A percentile compares a stretch with the other conserved stretches of the same genome.
Evolutionary conservation across 2,329 filamentous ascomycete genomes (phyloP).

Genomic region (Neofusicoccum laricinum): DNA sequence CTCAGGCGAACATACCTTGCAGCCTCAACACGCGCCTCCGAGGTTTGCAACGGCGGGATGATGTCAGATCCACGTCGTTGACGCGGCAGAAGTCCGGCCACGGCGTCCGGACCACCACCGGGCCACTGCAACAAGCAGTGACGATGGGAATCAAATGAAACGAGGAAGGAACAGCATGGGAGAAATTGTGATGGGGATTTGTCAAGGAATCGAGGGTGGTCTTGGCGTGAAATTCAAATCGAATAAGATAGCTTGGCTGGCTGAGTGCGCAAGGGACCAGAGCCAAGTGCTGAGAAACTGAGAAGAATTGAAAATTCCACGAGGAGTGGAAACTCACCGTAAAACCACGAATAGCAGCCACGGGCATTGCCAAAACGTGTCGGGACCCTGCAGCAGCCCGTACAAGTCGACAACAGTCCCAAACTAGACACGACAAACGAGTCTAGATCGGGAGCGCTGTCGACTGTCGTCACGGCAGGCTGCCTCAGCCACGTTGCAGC

Average conservation of each 20-base stretch:
- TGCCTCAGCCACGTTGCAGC: not conserved
- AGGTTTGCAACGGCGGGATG: not conserved
- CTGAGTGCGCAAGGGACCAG: not conserved
- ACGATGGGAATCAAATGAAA: not conserved
- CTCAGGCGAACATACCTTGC: not conserved
- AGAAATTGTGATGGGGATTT: not conserved
- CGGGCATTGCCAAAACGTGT: not conserved
- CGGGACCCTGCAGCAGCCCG: conserved; percentile 2
- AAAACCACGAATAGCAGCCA: not conserved
- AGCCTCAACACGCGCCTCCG: not conserved
- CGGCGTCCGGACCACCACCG: not conserved
- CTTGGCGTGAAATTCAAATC: not conserved
- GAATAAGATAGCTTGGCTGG: not conserved
- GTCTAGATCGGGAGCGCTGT: not conserved
- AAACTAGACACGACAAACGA: not conserved
- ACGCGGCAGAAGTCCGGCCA: not conserved
- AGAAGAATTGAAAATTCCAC: not conserved
- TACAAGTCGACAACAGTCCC: not conserved
- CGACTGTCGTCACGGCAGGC: conserved; percentile 5
- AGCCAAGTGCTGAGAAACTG: not conserved
- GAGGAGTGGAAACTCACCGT: not conserved
- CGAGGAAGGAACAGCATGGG: not conserved
- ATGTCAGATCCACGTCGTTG: conserved; percentile 2
- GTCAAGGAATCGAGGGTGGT: not conserved
- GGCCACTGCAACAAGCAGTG: not conserved